Base-by-base conservation (phyloP, 805 yeast genomes). In the Wickerhamiella spandovensis region DNA sequence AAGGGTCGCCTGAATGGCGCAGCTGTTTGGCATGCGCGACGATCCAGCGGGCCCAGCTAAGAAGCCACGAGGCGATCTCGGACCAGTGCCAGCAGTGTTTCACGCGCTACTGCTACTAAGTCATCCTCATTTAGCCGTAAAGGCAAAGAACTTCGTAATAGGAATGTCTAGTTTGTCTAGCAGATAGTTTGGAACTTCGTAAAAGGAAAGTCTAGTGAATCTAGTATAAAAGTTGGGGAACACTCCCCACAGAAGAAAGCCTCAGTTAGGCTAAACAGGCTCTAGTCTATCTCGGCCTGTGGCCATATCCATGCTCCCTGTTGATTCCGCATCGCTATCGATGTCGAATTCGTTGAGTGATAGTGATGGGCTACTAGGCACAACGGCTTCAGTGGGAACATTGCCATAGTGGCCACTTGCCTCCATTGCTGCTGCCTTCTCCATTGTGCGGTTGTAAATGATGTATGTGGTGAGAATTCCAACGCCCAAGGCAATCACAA, bases 1-100 rank as follows among this genome's bases (percentile, higher is more conserved):
- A 35, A n/a, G 39, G 20, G 9, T 17, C 39, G 20, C 62, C 69
- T 2, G 76, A 79, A 38, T 84, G 82, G 78, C 67, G 75, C 41
- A 72, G 78, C 2, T 84, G 94, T 68, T 74, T 83, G 49, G 82
- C 84, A 1, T 84, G 94, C 71, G 90, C 90, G 6, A 74, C 84
- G 41, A 69, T 84, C 51, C 78, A 83, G 64, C 77, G 94, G 64
- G 74, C 80, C 39, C 81, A 81, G 65, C 89, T 83, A 67, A 72
- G 85, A 61, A 64, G 68, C 38, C 78, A 79, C 18, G 66, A 71
- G 13, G 69, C 73, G 13, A 79, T 81, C 55, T 66, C 78, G 13
- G 79, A 73, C 5, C 86, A 82, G 61, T 84, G 95, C 69, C 64
- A 75, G 53, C 53, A 67, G 48, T 84, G 95, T 64, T 84, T 84